Evolutionary conservation across 805 yeast genomes (phyloP).

Genomic region (Candida vartiovaarae): DNA sequence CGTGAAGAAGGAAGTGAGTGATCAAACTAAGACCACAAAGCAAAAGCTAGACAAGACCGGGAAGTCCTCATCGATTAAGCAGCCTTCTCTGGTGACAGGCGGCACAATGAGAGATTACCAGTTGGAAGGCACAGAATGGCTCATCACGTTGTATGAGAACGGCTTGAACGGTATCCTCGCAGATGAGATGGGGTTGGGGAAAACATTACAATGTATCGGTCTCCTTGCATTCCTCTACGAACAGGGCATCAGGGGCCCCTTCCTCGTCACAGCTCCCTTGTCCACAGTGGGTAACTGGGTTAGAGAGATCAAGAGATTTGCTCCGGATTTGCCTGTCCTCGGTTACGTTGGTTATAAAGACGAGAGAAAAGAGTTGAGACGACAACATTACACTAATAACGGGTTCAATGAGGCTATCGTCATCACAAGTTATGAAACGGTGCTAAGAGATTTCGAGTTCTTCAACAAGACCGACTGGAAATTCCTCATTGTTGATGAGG

Average conservation of each 20-base stretch:
- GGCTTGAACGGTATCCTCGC: slow-evolving; percentile 94
- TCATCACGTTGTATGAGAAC: slow-evolving; percentile 80
- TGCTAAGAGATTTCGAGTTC: slow-evolving; percentile 57
- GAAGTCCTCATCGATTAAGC: slow-evolving; percentile 25
- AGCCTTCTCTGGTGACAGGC: slow-evolving; percentile 48
- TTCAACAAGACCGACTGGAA: slow-evolving; percentile 61
- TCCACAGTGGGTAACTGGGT: slow-evolving; percentile 87
- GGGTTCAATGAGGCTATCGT: slow-evolving; percentile 41
- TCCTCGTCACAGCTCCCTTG: slow-evolving; percentile 70
- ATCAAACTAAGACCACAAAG: slow-evolving; percentile 20
- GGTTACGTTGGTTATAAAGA: slow-evolving; percentile 60
- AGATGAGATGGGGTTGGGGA: slow-evolving; percentile 97
- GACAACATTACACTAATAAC: slow-evolving; percentile 12
- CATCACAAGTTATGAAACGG: slow-evolving; percentile 76
- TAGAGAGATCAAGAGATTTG: slow-evolving; percentile 60
- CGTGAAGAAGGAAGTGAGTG: slow-evolving; percentile 10
- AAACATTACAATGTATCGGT: slow-evolving; percentile 84
- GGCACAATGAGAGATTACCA: slow-evolving; percentile 77
- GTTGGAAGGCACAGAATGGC: slow-evolving; percentile 86
- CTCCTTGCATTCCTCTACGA: slow-evolving; percentile 70
- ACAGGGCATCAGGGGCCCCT: slow-evolving; percentile 73
- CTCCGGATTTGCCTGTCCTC: slow-evolving; percentile 60
- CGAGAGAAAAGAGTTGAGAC: slow-evolving; percentile 42
- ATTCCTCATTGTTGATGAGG: slow-evolving; percentile 89
- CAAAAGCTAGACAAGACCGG: slow-evolving; percentile 12